Evolutionary conservation across 768 basidiomycete species (phyloP), one percentile per base, ranked within the genome.

Genomic region (Collybiopsis confluens): DNA sequence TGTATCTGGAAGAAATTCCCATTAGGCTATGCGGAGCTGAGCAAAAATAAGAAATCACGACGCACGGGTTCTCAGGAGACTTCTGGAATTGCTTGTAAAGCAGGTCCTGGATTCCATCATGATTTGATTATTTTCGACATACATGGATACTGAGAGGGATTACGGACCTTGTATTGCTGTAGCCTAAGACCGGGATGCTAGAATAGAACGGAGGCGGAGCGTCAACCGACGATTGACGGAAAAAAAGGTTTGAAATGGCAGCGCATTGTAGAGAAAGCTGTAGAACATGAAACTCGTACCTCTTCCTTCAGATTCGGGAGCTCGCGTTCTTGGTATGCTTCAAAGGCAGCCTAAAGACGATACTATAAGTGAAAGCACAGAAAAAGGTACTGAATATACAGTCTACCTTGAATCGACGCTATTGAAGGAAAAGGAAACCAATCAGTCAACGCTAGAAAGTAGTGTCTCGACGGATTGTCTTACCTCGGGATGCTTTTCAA

Each of bases 11-110:
- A 60, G 18, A 26, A 7, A 33, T 41, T 27, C 10, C 13, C 30
- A n/a, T 28, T 18, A 40, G 20, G 18, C 10, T 16, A 21, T 52
- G 21, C 4, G 27, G 10, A 27, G 40, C 13, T 16, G n/a, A 53
- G 56, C 36, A 37, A 33, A 47, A 54, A 27, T 3, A 41, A 28
- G 26, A 33, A 18, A 37, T 16, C 23, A 45, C 15, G 1, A 68
- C 88, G 64, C 71, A 95, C 93, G 94, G 90, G 69, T 97, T 97
- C 57, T 97, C 94, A 0, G 93, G 91, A 1, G 90, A 86, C 69
- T 97, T 98, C 69, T 97, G 91, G 83, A 98, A 98, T 68, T 92
- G 85, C 71, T 96, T 97, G 81, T 82, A 87, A 45, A 97, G 71
- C 45, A 93, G 70, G 56, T 98, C 94, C 82, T 92, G 18, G 54